A percentile compares a stretch with the other conserved stretches of the same genome.
These are phyloP conservation scores for Geranomyces variabilis DNA, from an alignment of 192 early-diverging fungal genomes.

Conservation along the genomic window DNA sequence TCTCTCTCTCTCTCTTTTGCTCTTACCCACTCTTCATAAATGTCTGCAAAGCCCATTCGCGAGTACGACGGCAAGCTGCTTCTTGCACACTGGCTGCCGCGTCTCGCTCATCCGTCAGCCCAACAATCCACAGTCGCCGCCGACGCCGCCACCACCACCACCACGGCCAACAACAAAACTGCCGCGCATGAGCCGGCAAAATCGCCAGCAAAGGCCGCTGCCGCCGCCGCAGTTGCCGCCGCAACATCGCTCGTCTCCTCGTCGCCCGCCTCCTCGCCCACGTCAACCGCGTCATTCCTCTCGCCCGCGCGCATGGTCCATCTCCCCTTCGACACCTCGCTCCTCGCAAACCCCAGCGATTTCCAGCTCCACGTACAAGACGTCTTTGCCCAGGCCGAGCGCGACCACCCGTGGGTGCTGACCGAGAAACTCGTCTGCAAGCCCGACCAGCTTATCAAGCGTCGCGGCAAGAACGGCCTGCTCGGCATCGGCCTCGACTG, in stretches of 20 bases:
- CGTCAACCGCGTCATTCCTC: constrained; percentile 61
- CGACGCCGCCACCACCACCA: not conserved
- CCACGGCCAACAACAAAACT: too few species aligned
- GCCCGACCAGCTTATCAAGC: constrained; percentile 98
- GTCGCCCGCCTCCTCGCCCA: constrained; percentile 32
- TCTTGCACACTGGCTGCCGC: constrained; percentile 84
- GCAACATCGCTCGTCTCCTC: not conserved
- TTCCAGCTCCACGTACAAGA: constrained; percentile 55
- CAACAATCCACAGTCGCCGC: too few species aligned
- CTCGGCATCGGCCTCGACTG: constrained; percentile 91
- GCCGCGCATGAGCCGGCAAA: not conserved
- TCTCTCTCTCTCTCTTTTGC: too few species aligned
- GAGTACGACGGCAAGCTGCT: constrained; percentile 99
- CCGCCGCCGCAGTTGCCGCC: not conserved
- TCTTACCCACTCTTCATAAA: not conserved
- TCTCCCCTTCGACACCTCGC: constrained; percentile 69
- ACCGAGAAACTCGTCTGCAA: constrained; percentile 90
- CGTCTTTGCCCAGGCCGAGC: constrained; percentile 73
- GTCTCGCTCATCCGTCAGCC: constrained; percentile 62
- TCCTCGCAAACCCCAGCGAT: constrained; percentile 31
- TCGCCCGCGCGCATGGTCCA: constrained; percentile 75
- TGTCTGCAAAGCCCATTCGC: constrained; percentile 78
- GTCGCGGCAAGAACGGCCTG: constrained; percentile 94
- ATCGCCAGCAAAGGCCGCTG: not conserved
- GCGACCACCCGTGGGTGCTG: constrained; percentile 82